These are phyloP conservation scores for Ganoderma resinaceum DNA, from an alignment of 1,284 basidiomycete species.

Conservation along the genomic window DNA sequence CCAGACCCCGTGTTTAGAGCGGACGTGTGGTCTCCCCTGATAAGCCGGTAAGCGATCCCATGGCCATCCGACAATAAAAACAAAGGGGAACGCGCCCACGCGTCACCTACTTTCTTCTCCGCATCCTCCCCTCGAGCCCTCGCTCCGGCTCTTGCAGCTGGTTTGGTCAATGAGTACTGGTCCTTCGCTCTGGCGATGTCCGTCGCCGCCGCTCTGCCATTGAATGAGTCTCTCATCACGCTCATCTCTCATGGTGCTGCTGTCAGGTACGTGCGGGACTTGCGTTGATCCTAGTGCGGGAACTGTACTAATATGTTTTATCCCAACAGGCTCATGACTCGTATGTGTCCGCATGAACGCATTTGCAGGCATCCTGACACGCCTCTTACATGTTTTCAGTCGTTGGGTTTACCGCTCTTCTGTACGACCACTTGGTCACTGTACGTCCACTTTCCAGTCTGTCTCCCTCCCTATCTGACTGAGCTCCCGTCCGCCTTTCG, in stretches of 20 bases:
- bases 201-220: slow-evolving; percentile 25
- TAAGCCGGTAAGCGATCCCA: slow-evolving; percentile 20
- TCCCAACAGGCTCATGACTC: slow-evolving; percentile 37
- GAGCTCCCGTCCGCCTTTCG: background rate
- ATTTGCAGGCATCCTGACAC: background rate
- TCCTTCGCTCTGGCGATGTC: slow-evolving; percentile 33
- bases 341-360: slow-evolving; percentile 28
- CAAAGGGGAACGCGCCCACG: slow-evolving; percentile 8
- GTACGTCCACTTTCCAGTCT: slow-evolving; percentile 26
- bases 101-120: slow-evolving; percentile 1
- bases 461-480: background rate
- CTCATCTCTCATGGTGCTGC: slow-evolving; percentile 35
- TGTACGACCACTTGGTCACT: slow-evolving; percentile 41
- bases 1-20: background rate
- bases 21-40: slow-evolving; percentile 7
- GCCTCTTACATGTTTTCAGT: slow-evolving; percentile 27
- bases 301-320: slow-evolving; percentile 14
- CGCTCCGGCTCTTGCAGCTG: slow-evolving; percentile 14
- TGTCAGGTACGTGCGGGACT: slow-evolving; percentile 37
- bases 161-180: slow-evolving; percentile 31
- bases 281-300: slow-evolving; percentile 1
- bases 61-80: slow-evolving; percentile 28
- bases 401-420: slow-evolving; percentile 37
- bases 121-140: background rate
- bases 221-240: slow-evolving; percentile 33